Percentiles rank a stretch among this genome's conserved stretches.
These are phyloP conservation scores for Areca catechu DNA, from an alignment of 176 grass and related monocot genomes.

Conservation along the genomic window DNA sequence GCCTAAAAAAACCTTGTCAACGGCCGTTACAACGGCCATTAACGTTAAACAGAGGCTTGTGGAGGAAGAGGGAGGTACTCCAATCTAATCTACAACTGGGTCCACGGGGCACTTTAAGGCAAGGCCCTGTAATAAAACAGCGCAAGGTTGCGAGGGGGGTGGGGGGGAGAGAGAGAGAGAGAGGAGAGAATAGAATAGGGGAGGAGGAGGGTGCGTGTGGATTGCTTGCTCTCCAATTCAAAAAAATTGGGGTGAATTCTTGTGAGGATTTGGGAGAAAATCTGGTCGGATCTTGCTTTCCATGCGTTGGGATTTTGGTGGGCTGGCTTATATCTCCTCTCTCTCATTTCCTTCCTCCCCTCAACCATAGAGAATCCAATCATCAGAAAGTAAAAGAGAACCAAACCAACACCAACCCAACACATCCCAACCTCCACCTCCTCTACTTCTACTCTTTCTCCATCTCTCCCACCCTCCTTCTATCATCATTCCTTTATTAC, in stretches of 20 bases:
- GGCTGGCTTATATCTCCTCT: constrained; percentile 16
- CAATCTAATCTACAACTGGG: background rate
- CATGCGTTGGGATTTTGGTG: constrained; percentile 1
- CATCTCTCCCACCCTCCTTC: background rate
- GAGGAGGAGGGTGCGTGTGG: constrained; percentile 10
- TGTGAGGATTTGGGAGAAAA: constrained; percentile 46
- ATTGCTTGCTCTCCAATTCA: constrained; percentile 46
- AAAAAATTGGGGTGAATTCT: constrained; percentile 14
- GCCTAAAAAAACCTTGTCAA: no score
- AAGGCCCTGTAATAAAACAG: constrained; percentile 1
- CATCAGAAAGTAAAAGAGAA: background rate
- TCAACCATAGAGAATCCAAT: background rate
- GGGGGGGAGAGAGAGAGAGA: no score
- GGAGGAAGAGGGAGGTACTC: no score
- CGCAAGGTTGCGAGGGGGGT: background rate
- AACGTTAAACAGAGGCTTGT: no score
- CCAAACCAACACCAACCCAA: no score
- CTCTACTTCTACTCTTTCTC: background rate
- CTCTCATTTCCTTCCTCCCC: no score
- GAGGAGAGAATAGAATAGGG: constrained; percentile 21
- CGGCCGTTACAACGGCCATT: no score
- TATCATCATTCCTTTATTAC: no score
- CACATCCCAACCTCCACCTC: background rate
- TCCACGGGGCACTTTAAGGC: background rate
- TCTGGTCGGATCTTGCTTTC: constrained; percentile 81